A percentile compares a stretch with the other conserved stretches of the same genome.
phyloP scores from a whole-genome alignment of 2,329 filamentous ascomycete species.

The Acrocalymma vagum region DNA sequence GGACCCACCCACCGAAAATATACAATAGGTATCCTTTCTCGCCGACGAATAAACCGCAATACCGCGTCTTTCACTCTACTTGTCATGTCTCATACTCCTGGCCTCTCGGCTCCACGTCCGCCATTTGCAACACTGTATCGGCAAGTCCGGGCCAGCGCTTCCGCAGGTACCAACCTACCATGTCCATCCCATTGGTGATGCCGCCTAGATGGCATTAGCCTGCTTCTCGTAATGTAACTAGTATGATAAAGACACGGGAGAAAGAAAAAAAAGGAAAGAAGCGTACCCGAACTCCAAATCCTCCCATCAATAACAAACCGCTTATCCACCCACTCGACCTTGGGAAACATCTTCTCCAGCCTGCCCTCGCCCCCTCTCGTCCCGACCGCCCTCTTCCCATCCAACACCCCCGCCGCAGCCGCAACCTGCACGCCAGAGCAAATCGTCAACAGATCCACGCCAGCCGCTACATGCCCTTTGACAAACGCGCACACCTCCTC shows the following conservation, averaged over 20 bases:
- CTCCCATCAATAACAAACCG: conserved; percentile 21
- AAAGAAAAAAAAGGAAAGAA: conserved; percentile 1
- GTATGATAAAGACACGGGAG: background rate
- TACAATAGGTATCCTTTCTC: too few relatives aligned
- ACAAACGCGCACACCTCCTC: conserved; percentile 42
- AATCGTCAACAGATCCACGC: conserved; percentile 23
- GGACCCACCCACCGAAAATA: too few relatives aligned
- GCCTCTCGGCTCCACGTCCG: conserved; percentile 39
- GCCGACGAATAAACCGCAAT: too few relatives aligned
- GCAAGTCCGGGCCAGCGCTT: conserved; percentile 34
- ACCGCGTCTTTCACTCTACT: too few relatives aligned
- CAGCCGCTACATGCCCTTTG: conserved; percentile 35
- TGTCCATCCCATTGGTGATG: conserved; percentile 31
- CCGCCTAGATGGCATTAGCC: conserved; percentile 18
- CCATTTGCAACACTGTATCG: conserved; percentile 42
- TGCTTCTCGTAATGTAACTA: background rate
- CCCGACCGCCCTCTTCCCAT: conserved; percentile 24
- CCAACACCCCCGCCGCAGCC: conserved; percentile 22
- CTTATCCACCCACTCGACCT: conserved; percentile 24
- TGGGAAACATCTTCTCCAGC: conserved; percentile 18
- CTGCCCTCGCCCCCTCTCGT: conserved; percentile 14
- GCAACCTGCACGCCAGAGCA: conserved; percentile 26
- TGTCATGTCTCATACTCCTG: conserved; percentile 39
- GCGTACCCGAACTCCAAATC: conserved; percentile 28
- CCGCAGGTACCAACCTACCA: conserved; percentile 23